Base-by-base conservation (phyloP, 2,329 filamentous ascomycete species). In the Scytalidium sp. region DNA sequence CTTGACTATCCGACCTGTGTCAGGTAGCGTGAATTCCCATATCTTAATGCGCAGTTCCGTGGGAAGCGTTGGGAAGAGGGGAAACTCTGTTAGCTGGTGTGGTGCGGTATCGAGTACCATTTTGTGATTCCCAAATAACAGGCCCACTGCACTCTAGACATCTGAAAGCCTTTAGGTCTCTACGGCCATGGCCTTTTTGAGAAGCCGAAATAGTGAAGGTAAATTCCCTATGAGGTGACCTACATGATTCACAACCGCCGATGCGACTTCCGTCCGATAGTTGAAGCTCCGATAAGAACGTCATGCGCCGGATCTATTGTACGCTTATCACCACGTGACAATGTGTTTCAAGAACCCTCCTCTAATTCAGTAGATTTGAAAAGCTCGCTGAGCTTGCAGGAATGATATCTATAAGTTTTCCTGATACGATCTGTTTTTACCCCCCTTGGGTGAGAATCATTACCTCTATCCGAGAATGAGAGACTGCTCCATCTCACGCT, bases 1-100 rank as follows among this genome's bases (percentile, higher is more conserved):
- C 41, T 60, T 57, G 10, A 63, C 49, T 21, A 63, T 61, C 2
- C 54, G 56, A 11, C 45, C 42, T 29, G 45, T n/a, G n/a, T 15
- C 23, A 36, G 45, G 39, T 10, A 52, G 45, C 10, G 56, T 54
- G 8, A 48, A 46, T 4, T 45, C 45, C 50, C 58, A 60, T 40
- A 61, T 61, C 39, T 59, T 54, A 19, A 62, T 54, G 20, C 58
- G 56, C 23, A 62, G 54, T 42, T 62, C 60, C 23, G 55, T 50
- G 19, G 60, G 60, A 20, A 62, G 57, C 17, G 41, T 21, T 15
- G 53, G 49, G 32, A 62, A 62, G 47, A 58, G 54, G n/a, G 45
- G 43, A 52, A 59, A 59, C 17, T 19, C 39, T 47, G 44, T 17
- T 23, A 11, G 21, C 36, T 36, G 17, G 19, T 36, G 41, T 13